Conservation (phyloP, 768 basidiomycete genomes). For the Hydnomerulius pinastri region DNA sequence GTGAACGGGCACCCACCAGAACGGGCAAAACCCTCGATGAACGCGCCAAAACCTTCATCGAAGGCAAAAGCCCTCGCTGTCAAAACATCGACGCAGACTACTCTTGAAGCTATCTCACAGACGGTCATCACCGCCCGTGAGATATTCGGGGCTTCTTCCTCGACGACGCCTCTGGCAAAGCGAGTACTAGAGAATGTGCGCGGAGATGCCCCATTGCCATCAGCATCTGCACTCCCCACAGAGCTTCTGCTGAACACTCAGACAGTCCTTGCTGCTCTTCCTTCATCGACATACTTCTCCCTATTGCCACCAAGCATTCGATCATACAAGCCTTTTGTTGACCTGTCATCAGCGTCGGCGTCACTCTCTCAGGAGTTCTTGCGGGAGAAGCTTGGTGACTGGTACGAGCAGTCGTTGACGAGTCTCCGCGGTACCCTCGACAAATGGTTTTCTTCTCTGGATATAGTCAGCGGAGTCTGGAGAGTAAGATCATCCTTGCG, state of each 20-base stretch:
- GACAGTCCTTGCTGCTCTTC: slow-evolving; percentile 65
- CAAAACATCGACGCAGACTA: slow-evolving; percentile 50
- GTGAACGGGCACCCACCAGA: slow-evolving; percentile 39
- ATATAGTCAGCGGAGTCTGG: slow-evolving; percentile 72
- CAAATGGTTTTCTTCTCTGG: slow-evolving; percentile 60
- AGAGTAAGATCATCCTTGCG: slow-evolving; percentile 54
- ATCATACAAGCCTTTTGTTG: slow-evolving; percentile 85
- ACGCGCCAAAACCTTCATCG: slow-evolving; percentile 13
- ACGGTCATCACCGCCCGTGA: slow-evolving; percentile 59
- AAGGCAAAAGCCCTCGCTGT: slow-evolving; percentile 50
- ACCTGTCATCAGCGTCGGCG: slow-evolving; percentile 61
- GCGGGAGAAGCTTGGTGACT: slow-evolving; percentile 51
- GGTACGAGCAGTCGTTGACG: slow-evolving; percentile 60
- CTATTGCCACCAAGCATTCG: slow-evolving; percentile 71
- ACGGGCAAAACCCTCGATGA: slow-evolving; percentile 3
- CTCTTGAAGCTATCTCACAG: slow-evolving; percentile 55
- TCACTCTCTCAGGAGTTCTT: slow-evolving; percentile 47
- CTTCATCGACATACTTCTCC: slow-evolving; percentile 81
- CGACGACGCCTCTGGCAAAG: slow-evolving; percentile 49
- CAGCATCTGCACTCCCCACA: slow-evolving; percentile 38
- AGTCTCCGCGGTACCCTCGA: slow-evolving; percentile 47
- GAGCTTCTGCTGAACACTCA: slow-evolving; percentile 69
- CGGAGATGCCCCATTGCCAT: slow-evolving; percentile 39
- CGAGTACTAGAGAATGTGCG: slow-evolving; percentile 65
- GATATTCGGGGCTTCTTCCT: slow-evolving; percentile 50